phyloP scores from a whole-genome alignment of 2,329 filamentous ascomycete species.

The Phialophora tarda region DNA sequence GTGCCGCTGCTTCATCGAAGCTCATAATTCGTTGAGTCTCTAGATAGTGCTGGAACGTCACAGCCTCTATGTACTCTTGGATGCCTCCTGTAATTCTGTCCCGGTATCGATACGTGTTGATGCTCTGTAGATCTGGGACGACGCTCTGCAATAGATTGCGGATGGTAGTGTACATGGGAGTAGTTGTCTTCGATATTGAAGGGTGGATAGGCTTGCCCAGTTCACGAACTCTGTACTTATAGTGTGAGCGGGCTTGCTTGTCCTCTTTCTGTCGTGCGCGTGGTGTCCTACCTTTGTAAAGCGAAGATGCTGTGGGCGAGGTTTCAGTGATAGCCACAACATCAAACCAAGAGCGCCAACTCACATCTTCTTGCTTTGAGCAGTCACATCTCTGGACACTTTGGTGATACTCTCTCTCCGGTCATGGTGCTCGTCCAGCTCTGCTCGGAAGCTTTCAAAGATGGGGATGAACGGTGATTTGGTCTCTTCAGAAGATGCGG shows the following conservation, averaged over 20 bases:
- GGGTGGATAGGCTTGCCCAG: slow-evolving; percentile 61
- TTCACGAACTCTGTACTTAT: slow-evolving; percentile 46
- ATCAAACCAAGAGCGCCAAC: slow-evolving; percentile 35
- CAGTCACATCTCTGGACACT: slow-evolving; percentile 88
- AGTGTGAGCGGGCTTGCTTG: background rate
- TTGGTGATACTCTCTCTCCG: slow-evolving; percentile 89
- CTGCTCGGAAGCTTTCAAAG: slow-evolving; percentile 83
- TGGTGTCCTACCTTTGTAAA: slow-evolving; percentile 69
- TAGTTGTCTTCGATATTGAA: slow-evolving; percentile 72
- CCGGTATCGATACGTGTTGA: slow-evolving; percentile 83
- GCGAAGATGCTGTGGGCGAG: slow-evolving; percentile 71
- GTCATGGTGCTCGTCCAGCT: slow-evolving; percentile 94
- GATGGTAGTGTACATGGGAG: slow-evolving; percentile 73
- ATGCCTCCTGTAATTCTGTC: slow-evolving; percentile 77
- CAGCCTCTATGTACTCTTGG: slow-evolving; percentile 92
- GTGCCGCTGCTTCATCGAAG: slow-evolving; percentile 62
- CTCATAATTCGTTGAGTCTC: slow-evolving; percentile 75
- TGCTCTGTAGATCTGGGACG: slow-evolving; percentile 72
- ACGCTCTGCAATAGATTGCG: slow-evolving; percentile 69
- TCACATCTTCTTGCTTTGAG: slow-evolving; percentile 95
- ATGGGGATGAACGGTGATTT: slow-evolving; percentile 64
- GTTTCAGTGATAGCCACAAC: slow-evolving; percentile 13
- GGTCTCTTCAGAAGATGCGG: slow-evolving; percentile 32
- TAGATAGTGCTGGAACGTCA: slow-evolving; percentile 88
- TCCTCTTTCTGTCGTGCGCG: background rate